These are phyloP conservation scores for Thraustochytrium sp. DNA, from an alignment of 352 stramenopile species.

Conservation along the genomic window DNA sequence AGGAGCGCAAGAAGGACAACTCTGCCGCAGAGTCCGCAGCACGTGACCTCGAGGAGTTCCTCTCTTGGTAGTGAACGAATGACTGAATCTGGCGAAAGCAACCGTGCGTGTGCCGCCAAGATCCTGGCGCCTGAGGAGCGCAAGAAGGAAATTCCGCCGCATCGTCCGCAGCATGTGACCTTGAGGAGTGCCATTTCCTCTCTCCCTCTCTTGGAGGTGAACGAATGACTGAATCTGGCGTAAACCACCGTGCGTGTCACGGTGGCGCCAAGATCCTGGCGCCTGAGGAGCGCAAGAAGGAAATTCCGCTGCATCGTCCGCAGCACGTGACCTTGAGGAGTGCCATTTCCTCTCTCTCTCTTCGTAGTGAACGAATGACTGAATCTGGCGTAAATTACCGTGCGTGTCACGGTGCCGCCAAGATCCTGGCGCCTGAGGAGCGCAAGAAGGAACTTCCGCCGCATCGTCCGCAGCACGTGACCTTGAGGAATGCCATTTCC, in stretches of 20 bases:
- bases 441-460: not conserved
- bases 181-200: too few relatives aligned
- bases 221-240: too few relatives aligned
- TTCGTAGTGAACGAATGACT: not conserved
- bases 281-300: constrained; percentile 48
- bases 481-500: constrained; percentile 33
- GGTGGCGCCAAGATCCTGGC: too few relatives aligned
- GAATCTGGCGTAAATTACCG: not conserved
- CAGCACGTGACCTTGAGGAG: constrained; percentile 49
- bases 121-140: not conserved
- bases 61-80: constrained; percentile 35
- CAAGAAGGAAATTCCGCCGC: not conserved
- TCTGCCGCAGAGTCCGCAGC: constrained; percentile 45
- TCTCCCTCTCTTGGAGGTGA: not conserved
- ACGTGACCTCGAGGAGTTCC: constrained; percentile 47
- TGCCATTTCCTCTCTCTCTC: too few relatives aligned
- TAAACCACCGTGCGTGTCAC: too few relatives aligned
- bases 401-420: too few relatives aligned
- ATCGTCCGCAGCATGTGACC: constrained; percentile 46
- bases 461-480: constrained; percentile 47
- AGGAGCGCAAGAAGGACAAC: constrained; percentile 48
- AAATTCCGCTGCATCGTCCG: constrained; percentile 43
- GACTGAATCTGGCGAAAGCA: not conserved
- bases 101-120: not conserved
- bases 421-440: not conserved